These are phyloP conservation scores for Colletotrichum coccodes DNA, from an alignment of 2,329 filamentous ascomycete genomes.

Conservation along the genomic window DNA sequence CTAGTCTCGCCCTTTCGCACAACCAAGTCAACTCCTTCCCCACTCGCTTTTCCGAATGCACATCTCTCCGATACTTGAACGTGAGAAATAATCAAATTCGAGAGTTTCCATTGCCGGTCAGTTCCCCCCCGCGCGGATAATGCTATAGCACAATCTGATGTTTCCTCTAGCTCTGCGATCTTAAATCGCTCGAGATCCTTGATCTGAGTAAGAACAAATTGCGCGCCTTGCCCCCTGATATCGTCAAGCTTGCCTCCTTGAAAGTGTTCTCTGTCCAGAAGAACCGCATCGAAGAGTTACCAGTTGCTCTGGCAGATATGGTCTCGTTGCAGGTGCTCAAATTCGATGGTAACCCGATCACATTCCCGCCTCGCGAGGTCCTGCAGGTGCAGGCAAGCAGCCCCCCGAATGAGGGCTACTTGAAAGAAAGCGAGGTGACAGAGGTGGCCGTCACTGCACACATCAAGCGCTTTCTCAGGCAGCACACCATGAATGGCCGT, in stretches of 20 bases:
- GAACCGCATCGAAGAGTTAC: constrained; percentile 87
- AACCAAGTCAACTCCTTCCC: constrained; percentile 80
- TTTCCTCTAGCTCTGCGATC: constrained; percentile 77
- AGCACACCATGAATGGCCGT: constrained; percentile 61
- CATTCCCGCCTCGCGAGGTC: constrained; percentile 79
- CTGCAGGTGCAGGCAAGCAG: constrained; percentile 67
- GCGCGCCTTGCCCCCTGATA: constrained; percentile 78
- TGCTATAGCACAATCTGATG: constrained; percentile 33
- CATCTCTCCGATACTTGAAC: constrained; percentile 82
- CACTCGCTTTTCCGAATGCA: constrained; percentile 77
- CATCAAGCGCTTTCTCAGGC: constrained; percentile 70
- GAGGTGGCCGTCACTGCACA: constrained; percentile 69
- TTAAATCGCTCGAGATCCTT: constrained; percentile 89
- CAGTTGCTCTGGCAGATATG: constrained; percentile 88
- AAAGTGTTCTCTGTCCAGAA: constrained; percentile 90
- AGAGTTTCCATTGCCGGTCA: constrained; percentile 68
- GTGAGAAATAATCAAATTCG: constrained; percentile 80
- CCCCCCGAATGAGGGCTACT: constrained; percentile 63
- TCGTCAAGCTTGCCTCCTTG: constrained; percentile 82
- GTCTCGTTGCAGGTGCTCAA: constrained; percentile 88
- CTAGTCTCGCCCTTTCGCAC: constrained; percentile 82
- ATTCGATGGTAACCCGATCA: constrained; percentile 83
- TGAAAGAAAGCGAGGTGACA: constrained; percentile 72
- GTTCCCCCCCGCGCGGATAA: constrained; percentile 34
- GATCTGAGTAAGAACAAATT: constrained; percentile 93